Evolutionary conservation across 1,284 basidiomycete genomes (phyloP).

Genomic region (Puccinia sorghi): DNA sequence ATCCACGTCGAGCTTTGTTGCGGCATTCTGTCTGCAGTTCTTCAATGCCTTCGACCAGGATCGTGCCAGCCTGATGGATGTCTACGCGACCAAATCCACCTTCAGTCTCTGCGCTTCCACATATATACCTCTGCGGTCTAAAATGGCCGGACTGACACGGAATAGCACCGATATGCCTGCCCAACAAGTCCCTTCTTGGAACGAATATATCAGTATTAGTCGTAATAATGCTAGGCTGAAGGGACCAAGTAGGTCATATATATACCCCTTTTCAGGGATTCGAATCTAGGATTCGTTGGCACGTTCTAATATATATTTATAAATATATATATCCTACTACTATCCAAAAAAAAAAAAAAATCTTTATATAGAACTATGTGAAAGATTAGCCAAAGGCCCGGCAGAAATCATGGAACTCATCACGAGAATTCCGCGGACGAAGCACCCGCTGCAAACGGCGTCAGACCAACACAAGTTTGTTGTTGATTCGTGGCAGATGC

Average conservation of each 20-base stretch:
- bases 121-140: constrained; percentile 9
- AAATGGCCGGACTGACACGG: constrained; percentile 16
- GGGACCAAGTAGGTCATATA: constrained; percentile 22
- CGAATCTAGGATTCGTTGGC: neutral
- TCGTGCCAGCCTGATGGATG: constrained; percentile 28
- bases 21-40: constrained; percentile 39
- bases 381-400: constrained; percentile 40
- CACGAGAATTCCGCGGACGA: constrained; percentile 69
- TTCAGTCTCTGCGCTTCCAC: constrained; percentile 35
- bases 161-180: constrained; percentile 41
- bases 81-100: constrained; percentile 35
- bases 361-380: constrained; percentile 19
- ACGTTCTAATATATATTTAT: neutral
- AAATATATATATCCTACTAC: too few species aligned
- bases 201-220: constrained; percentile 40
- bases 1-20: constrained; percentile 26
- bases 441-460: constrained; percentile 70
- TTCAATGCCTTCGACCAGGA: constrained; percentile 46
- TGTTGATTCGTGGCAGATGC: constrained; percentile 74
- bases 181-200: constrained; percentile 37
- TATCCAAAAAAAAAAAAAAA: too few species aligned
- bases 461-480: constrained; percentile 70
- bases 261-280: neutral
- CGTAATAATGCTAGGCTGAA: constrained; percentile 36
- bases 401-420: constrained; percentile 32